These are phyloP conservation scores for Uronychia setigera DNA, from an alignment of 73 alveolate species.

Conservation along the genomic window DNA sequence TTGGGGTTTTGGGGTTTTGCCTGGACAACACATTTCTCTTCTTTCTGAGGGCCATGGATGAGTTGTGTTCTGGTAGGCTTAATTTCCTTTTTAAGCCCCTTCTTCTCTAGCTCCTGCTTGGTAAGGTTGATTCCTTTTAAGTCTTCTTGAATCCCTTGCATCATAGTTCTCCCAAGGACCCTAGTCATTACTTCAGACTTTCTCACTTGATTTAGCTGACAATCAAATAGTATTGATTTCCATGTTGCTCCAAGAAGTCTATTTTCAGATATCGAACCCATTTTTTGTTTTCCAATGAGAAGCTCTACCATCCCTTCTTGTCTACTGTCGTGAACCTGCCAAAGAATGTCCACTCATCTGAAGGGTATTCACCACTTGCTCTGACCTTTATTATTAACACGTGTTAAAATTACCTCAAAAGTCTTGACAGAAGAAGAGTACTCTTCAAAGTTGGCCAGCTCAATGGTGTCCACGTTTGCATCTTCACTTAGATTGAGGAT, in stretches of 20 bases:
- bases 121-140: not conserved
- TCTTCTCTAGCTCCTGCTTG: not conserved
- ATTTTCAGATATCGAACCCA: not conserved
- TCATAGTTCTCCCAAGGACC: not conserved
- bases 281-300: not conserved
- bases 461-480: not conserved
- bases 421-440: not conserved
- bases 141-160: conserved; percentile 6
- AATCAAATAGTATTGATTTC: not conserved
- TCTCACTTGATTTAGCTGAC: not conserved
- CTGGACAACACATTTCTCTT: too few relatives aligned
- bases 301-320: not conserved
- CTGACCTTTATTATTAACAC: not conserved
- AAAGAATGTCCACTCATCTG: not conserved
- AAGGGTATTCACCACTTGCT: not conserved
- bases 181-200: not conserved
- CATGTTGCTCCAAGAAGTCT: not conserved
- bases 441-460: not conserved
- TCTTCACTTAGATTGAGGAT: not conserved
- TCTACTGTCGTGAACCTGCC: not conserved
- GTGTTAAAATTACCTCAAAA: not conserved
- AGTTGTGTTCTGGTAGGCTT: not conserved
- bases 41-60: not conserved
- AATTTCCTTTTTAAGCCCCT: not conserved
- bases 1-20: conserved; percentile 31